These are phyloP conservation scores for Chiua sp. DNA, from an alignment of 1,284 basidiomycete genomes.

Conservation along the genomic window DNA sequence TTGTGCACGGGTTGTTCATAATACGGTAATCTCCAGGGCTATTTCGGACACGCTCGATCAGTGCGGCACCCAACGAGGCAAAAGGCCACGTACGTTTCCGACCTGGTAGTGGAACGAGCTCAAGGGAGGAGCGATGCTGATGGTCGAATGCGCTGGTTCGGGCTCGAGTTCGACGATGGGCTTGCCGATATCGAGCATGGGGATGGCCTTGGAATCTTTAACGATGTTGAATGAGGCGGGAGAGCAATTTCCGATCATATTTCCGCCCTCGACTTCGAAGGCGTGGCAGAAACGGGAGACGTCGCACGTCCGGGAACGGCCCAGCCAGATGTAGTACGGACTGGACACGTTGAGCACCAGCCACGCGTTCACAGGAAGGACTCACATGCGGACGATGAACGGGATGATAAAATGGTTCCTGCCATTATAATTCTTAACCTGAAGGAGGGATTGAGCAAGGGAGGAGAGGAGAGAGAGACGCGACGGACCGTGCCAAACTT, in stretches of 20 bases:
- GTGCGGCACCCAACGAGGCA: background rate
- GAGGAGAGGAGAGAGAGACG: background rate
- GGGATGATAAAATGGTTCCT: slow-evolving; percentile 77
- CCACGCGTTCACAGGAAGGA: slow-evolving; percentile 6
- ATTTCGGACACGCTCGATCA: slow-evolving; percentile 13
- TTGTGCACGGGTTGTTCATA: slow-evolving; percentile 76
- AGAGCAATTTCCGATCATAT: slow-evolving; percentile 60
- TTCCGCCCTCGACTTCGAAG: slow-evolving; percentile 77
- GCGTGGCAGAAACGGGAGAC: slow-evolving; percentile 64
- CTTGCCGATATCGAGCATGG: slow-evolving; percentile 49
- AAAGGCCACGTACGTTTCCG: slow-evolving; percentile 49
- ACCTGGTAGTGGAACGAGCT: slow-evolving; percentile 82
- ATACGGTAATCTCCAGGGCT: slow-evolving; percentile 81
- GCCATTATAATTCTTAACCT: slow-evolving; percentile 74
- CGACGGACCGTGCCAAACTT: slow-evolving; percentile 70
- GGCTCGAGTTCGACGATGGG: slow-evolving; percentile 38
- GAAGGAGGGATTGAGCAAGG: slow-evolving; percentile 1
- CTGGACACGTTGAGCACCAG: slow-evolving; percentile 33
- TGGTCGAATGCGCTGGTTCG: slow-evolving; percentile 37
- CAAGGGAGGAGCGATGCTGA: slow-evolving; percentile 61
- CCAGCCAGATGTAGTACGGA: slow-evolving; percentile 82
- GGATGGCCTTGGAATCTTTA: slow-evolving; percentile 39
- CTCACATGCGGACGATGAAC: slow-evolving; percentile 69
- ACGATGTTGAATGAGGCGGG: slow-evolving; percentile 42
- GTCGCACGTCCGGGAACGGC: slow-evolving; percentile 70